These are phyloP conservation scores for Chlorella sp. DNA, from an alignment of 139 green algal species.

Conservation along the genomic window DNA sequence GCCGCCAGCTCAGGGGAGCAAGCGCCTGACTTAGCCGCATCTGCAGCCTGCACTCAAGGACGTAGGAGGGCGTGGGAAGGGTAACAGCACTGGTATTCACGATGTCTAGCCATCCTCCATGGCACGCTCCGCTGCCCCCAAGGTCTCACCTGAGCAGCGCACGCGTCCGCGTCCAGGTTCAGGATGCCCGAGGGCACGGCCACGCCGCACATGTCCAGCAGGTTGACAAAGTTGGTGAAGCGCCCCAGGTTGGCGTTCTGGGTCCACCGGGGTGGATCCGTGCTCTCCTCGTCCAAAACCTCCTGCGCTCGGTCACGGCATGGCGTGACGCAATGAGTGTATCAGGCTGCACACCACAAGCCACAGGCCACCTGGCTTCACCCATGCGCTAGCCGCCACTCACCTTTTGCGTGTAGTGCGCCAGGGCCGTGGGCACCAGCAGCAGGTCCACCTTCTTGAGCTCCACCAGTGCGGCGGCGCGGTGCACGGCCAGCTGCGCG, in stretches of 20 bases:
- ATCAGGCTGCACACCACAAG: too few species aligned
- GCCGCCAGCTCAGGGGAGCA: background rate
- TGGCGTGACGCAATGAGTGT: too few species aligned
- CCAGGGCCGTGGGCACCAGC: slow-evolving; percentile 67
- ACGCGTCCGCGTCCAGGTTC: slow-evolving; percentile 11
- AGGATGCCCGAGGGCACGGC: slow-evolving; percentile 58
- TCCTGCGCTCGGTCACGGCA: too few species aligned
- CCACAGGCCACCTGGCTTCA: too few species aligned
- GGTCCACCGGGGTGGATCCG: slow-evolving; percentile 20
- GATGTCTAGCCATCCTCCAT: background rate
- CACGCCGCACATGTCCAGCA: slow-evolving; percentile 71
- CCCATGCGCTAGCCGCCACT: too few species aligned
- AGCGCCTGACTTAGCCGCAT: background rate
- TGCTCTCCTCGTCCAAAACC: slow-evolving; percentile 44
- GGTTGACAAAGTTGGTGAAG: slow-evolving; percentile 85
- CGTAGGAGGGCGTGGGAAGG: background rate
- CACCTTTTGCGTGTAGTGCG: slow-evolving; percentile 60
- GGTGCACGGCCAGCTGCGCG: slow-evolving; percentile 27
- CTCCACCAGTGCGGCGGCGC: slow-evolving; percentile 24
- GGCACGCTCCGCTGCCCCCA: background rate
- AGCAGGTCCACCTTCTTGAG: slow-evolving; percentile 56
- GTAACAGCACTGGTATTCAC: background rate
- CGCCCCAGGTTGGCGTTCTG: slow-evolving; percentile 66
- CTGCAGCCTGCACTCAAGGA: background rate
- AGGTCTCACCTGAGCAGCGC: background rate